Evolutionary conservation across 2,329 filamentous ascomycete genomes (phyloP), one percentile per base, ranked within the genome.

Genomic region (Fusarium austroafricanum): DNA sequence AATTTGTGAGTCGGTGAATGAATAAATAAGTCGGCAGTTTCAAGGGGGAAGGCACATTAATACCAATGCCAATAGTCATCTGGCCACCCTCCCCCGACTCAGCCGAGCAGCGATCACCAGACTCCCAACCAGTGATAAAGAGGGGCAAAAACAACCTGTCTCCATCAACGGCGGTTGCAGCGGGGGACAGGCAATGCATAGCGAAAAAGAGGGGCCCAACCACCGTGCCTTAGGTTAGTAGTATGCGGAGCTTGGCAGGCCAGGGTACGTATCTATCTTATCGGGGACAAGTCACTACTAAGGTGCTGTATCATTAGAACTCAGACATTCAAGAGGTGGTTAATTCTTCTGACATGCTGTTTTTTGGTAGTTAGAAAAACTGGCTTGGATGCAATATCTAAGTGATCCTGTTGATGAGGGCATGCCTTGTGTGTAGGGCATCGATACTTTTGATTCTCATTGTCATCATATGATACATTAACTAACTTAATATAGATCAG

Each of bases 51-150:
- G n/a, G 10, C 29, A 26, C 21, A 43, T 46, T 53, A 38, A 50
- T 59, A 64, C 14, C 18, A 39, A 28, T 38, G 38, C 6, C 10
- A 31, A 14, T 50, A 61, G 65, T 72, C 69, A 73, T 58, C 71
- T 69, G 68, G 61, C 67, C 72, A 65, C 49, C 46, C 53, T 69
- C 52, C 20, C 26, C 57, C 63, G 58, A 55, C 71, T 65, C 55
- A 71, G 47, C 66, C 71, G 66, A 60, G 55, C 60, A 70, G 71
- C 70, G 68, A 74, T 74, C 72, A 74, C 72, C 68, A 51, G 72
- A 74, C 70, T 54, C 51, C 37, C 60, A 50, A 67, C 70, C 63
- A 72, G 66, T 62, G 61, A 67, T 63, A 55, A 53, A 56, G 68
- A 70, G 68, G 71, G 65, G 68, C 64, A 54, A 70, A 69, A 40